phyloP scores from a whole-genome alignment of 176 grass and related monocot genomes.

The Triticum dicoccoides region DNA sequence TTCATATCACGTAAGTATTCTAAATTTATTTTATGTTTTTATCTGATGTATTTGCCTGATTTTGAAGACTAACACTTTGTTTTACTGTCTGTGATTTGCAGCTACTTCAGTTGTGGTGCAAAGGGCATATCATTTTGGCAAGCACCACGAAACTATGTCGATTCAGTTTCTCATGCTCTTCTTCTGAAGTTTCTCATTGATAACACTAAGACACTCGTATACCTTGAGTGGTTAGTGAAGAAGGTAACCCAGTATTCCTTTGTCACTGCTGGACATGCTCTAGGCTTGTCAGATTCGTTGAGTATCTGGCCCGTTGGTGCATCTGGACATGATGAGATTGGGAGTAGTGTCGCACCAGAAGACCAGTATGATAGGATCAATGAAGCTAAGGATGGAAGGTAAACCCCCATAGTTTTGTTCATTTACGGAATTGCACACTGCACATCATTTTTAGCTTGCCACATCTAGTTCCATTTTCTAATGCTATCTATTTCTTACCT shows the following conservation, averaged over 20 bases:
- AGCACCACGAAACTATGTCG: constrained; percentile 1
- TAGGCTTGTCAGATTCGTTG: constrained; percentile 22
- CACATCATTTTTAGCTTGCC: too few species aligned
- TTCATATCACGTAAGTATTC: constrained; percentile 32
- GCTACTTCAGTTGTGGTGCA: constrained; percentile 19
- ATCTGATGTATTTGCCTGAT: neutral
- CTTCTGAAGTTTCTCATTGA: constrained; percentile 29
- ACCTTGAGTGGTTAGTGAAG: constrained; percentile 19
- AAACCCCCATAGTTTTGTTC: neutral
- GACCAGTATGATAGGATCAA: neutral
- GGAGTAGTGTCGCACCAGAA: constrained; percentile 8
- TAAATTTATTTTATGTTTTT: neutral
- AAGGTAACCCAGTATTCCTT: constrained; percentile 19
- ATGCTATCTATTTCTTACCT: too few species aligned
- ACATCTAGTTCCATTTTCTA: too few species aligned
- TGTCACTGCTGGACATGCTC: constrained; percentile 3
- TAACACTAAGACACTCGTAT: neutral
- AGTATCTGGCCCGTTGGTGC: neutral
- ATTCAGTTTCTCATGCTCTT: constrained; percentile 22
- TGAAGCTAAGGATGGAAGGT: constrained; percentile 31
- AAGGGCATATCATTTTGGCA: constrained; percentile 21
- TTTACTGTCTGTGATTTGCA: constrained; percentile 9
- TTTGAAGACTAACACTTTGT: constrained; percentile 11
- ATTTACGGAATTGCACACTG: too few species aligned
- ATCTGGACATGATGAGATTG: neutral